These are phyloP conservation scores for Hanseniaspora lachancei DNA, from an alignment of 805 yeast genomes.

Conservation along the genomic window DNA sequence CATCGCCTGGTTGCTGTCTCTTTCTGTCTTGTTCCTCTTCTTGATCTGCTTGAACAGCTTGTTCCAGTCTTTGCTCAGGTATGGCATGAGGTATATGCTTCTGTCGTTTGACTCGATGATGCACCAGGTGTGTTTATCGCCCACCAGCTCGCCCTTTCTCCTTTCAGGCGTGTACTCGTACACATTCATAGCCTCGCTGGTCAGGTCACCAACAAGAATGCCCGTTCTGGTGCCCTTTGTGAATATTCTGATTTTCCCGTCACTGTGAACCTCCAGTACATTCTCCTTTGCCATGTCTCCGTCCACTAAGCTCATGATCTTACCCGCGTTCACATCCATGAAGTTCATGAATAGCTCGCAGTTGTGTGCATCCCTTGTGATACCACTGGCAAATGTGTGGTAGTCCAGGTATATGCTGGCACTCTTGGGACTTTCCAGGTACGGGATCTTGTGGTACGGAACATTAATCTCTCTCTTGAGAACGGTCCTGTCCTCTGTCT, in stretches of 20 bases:
- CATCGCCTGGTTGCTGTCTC: background rate
- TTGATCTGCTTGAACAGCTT: slow-evolving; percentile 7
- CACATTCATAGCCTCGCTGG: background rate
- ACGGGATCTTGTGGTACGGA: background rate
- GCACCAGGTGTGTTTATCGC: background rate
- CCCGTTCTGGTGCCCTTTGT: background rate
- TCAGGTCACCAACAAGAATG: background rate
- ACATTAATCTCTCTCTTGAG: background rate
- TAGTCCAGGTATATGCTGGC: slow-evolving; percentile 1
- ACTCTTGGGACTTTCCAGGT: background rate
- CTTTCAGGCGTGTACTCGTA: slow-evolving; percentile 6
- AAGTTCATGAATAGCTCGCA: slow-evolving; percentile 29
- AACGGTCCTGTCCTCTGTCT: background rate
- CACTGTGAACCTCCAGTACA: background rate
- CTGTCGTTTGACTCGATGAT: slow-evolving; percentile 1
- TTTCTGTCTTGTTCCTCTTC: background rate
- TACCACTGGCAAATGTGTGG: background rate
- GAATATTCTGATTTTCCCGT: background rate
- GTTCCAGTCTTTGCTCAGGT: slow-evolving; percentile 9
- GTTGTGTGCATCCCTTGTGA: slow-evolving; percentile 41
- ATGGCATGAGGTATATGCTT: background rate
- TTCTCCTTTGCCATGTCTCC: slow-evolving; percentile 21
- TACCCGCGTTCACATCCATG: slow-evolving; percentile 29
- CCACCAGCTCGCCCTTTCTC: background rate
- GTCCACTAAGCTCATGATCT: slow-evolving; percentile 28